Evolutionary conservation across 306 rosid genomes (phyloP).

Genomic region (Benincasa hispida): DNA sequence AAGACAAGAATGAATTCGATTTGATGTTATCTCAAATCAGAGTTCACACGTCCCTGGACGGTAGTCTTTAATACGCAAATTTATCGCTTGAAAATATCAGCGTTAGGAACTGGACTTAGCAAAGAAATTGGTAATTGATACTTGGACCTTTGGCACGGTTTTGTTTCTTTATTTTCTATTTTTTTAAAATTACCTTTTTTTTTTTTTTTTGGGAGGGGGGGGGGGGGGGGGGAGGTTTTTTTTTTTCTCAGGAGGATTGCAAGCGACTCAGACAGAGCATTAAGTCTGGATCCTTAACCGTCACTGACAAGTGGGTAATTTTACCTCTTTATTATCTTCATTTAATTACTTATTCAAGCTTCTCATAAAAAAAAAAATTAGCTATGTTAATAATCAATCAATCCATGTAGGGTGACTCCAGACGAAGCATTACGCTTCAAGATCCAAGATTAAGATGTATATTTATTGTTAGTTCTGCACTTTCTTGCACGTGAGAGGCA

Average conservation of each 20-base stretch:
- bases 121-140: neutral
- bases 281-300: slow-evolving; percentile 89
- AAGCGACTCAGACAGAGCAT: slow-evolving; percentile 97
- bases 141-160: neutral
- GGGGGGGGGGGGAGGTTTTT: neutral
- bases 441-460: slow-evolving; percentile 90
- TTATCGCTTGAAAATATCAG: neutral
- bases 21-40: slow-evolving; percentile 97
- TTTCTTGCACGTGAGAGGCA: neutral
- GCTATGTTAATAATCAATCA: slow-evolving; percentile 14
- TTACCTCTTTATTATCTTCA: slow-evolving; percentile 1
- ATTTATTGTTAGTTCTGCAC: neutral
- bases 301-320: slow-evolving; percentile 79
- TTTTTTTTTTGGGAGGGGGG: neutral
- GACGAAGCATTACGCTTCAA: slow-evolving; percentile 70
- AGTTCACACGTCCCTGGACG: slow-evolving; percentile 98
- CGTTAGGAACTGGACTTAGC: neutral
- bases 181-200: neutral
- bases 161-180: neutral
- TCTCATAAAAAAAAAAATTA: neutral
- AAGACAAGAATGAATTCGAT: slow-evolving; percentile 82
- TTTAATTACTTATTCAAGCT: slow-evolving; percentile 6
- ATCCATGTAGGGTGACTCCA: slow-evolving; percentile 80
- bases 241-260: slow-evolving; percentile 83
- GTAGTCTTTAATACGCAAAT: slow-evolving; percentile 34